Percentiles rank a stretch among this genome's conserved stretches.
Conservation (phyloP, 2,329 filamentous ascomycete species). For the Lasiodiplodia theobromae region DNA sequence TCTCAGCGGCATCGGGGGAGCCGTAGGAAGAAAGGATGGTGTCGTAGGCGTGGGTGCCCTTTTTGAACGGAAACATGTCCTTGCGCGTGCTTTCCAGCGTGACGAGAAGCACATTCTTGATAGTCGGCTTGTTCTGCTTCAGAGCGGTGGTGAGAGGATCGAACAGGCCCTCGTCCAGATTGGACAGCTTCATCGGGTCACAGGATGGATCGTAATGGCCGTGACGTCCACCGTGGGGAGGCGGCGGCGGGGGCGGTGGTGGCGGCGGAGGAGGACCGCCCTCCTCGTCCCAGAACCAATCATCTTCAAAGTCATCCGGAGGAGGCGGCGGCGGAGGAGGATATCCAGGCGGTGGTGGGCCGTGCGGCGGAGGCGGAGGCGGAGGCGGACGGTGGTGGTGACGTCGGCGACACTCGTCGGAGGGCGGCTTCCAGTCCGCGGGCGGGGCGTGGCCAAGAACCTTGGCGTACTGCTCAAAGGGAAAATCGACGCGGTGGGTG, state of each 20-base stretch:
- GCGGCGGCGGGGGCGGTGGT: not conserved
- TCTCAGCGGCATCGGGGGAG: conserved; percentile 30
- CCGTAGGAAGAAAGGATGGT: conserved; percentile 39
- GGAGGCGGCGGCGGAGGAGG: not conserved
- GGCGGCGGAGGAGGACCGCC: not conserved
- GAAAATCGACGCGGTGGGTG: conserved; percentile 19
- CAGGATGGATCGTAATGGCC: conserved; percentile 41
- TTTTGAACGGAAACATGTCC: conserved; percentile 50
- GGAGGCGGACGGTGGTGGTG: not conserved
- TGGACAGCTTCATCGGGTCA: conserved; percentile 50
- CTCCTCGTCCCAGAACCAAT: not conserved
- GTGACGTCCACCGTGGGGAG: not conserved
- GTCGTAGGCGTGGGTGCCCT: conserved; percentile 45
- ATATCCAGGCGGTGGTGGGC: not conserved
- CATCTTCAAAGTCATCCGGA: conserved; percentile 1
- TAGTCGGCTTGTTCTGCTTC: conserved; percentile 39
- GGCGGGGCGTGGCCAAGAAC: not conserved
- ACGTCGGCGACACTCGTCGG: conserved; percentile 16
- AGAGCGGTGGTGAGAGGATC: conserved; percentile 41
- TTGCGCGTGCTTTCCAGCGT: conserved; percentile 52
- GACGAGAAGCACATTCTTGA: conserved; percentile 49
- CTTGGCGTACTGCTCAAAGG: conserved; percentile 6
- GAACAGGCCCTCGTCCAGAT: conserved; percentile 43
- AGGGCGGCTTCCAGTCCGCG: conserved; percentile 28
- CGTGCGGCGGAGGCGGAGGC: not conserved